These are phyloP conservation scores for Septoria linicola DNA, from an alignment of 2,329 filamentous ascomycete species.

Conservation along the genomic window DNA sequence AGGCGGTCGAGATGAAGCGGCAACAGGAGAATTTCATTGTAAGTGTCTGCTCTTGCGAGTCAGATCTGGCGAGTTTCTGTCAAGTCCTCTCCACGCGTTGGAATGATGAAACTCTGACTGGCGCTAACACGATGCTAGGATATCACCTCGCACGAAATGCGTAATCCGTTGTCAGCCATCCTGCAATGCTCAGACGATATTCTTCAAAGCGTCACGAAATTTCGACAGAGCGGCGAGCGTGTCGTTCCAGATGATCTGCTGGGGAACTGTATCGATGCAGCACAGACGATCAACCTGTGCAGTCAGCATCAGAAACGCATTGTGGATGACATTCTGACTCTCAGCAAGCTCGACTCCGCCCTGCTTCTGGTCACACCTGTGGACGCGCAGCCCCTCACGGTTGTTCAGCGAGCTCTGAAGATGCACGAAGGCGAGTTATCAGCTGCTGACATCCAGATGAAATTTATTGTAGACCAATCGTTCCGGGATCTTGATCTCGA, in stretches of 20 bases:
- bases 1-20: conserved; percentile 76
- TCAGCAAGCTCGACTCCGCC: conserved; percentile 74
- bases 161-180: conserved; percentile 72
- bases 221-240: conserved; percentile 45
- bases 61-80: too few relatives aligned
- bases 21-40: conserved; percentile 54
- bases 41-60: conserved; percentile 5
- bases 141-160: conserved; percentile 49
- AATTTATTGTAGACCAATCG: conserved; percentile 62
- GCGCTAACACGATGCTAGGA: conserved; percentile 28
- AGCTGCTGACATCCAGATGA: conserved; percentile 66
- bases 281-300: conserved; percentile 74
- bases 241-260: conserved; percentile 47
- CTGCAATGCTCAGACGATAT: conserved; percentile 77
- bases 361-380: conserved; percentile 71
- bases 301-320: conserved; percentile 78
- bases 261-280: conserved; percentile 65
- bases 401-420: conserved; percentile 67
- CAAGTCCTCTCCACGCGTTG: too few relatives aligned
- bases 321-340: conserved; percentile 71
- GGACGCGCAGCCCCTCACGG: conserved; percentile 64
- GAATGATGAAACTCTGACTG: too few relatives aligned
- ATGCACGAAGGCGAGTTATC: conserved; percentile 77
- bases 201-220: conserved; percentile 50
- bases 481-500: conserved; percentile 59